Percentiles rank a stretch among this genome's conserved stretches.
phyloP scores from a whole-genome alignment of 345 rosid genomes.

The Syzygium grande region DNA sequence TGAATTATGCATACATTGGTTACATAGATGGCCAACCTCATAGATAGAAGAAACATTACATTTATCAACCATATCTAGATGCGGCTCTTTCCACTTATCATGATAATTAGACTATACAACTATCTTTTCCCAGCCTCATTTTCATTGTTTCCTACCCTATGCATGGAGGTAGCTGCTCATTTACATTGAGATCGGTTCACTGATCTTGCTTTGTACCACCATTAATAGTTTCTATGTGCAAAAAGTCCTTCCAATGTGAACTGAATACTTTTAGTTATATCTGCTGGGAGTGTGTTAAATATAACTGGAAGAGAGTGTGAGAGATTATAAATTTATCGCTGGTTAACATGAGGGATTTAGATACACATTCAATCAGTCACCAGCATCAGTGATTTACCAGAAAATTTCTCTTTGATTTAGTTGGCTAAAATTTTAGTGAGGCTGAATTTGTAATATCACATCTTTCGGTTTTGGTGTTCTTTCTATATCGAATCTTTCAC shows the following conservation, averaged over 20 bases:
- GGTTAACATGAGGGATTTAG: background rate
- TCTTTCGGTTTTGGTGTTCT: background rate
- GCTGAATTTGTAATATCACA: background rate
- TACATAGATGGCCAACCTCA: background rate
- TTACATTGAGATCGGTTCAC: background rate
- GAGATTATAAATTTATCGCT: background rate
- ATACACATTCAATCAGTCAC: background rate
- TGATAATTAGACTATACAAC: background rate
- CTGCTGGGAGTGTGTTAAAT: background rate
- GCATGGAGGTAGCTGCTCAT: background rate
- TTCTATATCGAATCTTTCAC: background rate
- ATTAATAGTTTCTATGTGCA: background rate
- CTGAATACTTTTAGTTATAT: background rate
- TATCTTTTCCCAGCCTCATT: background rate
- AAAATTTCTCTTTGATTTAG: background rate
- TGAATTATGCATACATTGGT: background rate
- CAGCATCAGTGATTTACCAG: background rate
- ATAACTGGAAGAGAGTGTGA: background rate
- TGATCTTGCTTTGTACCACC: background rate
- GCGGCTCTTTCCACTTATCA: background rate
- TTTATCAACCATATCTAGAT: background rate
- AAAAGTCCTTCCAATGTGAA: background rate
- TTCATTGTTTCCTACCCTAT: background rate
- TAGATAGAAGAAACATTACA: background rate
- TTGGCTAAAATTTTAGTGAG: background rate